Base-by-base conservation (phyloP, 495 filamentous ascomycete genomes). In the Pseudoneurospora amorphoporcata region DNA sequence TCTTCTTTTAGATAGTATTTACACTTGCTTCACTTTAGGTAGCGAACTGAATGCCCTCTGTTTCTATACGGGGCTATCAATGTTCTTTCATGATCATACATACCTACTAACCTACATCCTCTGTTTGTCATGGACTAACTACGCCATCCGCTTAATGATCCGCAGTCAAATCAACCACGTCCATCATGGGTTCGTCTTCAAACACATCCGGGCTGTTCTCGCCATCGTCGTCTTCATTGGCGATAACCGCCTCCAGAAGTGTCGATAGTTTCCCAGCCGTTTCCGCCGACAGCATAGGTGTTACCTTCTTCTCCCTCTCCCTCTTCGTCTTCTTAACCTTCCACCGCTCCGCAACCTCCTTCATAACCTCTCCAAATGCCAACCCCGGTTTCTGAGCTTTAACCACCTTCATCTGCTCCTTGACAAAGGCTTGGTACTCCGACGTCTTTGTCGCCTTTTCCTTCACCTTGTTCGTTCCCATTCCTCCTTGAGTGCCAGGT, bases 401-500 rank as follows among this genome's bases (percentile, higher is more conserved):
- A 1, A 93, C 80, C 47, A 79, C 73, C 69, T 77, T 80, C 84
- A 91, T 91, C 75, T 90, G 83, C 69, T 86, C 85, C 78, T 90
- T 91, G 69, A 93, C 84, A 79, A 91, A 94, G 8, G 80, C 76
- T 76, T 92, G 88, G 79, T 92, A 94, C 68, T 86, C 88, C 70
- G 78, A 77, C 72, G 79, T 78, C 72, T 70, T 71, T 37, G 53
- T 47, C 45, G 10, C 35, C 19, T 17, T 43, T 7, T 43, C 41
- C 41, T 16, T 43, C 1, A 43, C 17, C 41, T 17, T 17, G 41
- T 16, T 43, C 4, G 41, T 42, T 12, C 12, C 32, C 69, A 37
- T 47, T 7, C 45, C 65, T 16, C 32, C 41, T 17, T 37, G 35
- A 5, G 35, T 37, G 35, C 35, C 35, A 37, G 35, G 35, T 37